Evolutionary conservation across 352 stramenopile genomes (phyloP).

Genomic region (Peronospora farinosa): DNA sequence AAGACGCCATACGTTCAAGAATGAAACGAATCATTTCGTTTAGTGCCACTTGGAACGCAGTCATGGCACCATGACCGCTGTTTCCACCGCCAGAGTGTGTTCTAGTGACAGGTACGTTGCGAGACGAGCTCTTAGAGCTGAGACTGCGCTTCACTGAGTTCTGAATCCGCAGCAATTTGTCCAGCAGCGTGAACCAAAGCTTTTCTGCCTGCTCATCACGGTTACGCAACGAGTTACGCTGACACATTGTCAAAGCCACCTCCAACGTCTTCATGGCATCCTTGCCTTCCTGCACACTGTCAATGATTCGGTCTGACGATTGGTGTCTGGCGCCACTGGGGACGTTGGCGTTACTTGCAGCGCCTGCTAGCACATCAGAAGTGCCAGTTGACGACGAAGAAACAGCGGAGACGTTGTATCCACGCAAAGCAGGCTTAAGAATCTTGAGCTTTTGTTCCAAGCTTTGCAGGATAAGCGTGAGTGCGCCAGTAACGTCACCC

Average conservation of each 20-base stretch:
- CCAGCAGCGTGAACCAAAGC: constrained; percentile 92
- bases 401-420: constrained; percentile 54
- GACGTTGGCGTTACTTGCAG: constrained; percentile 9
- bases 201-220: constrained; percentile 88
- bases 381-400: constrained; percentile 25
- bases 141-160: constrained; percentile 86
- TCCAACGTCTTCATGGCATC: constrained; percentile 87
- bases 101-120: constrained; percentile 36
- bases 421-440: constrained; percentile 78
- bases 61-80: constrained; percentile 61
- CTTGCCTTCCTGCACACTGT: constrained; percentile 65
- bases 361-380: constrained; percentile 33
- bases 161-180: constrained; percentile 90
- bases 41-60: constrained; percentile 83
- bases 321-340: constrained; percentile 35
- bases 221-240: constrained; percentile 87
- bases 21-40: constrained; percentile 91
- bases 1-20: constrained; percentile 91
- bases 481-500: constrained; percentile 88
- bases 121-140: constrained; percentile 60
- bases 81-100: constrained; percentile 42
- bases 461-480: constrained; percentile 90
- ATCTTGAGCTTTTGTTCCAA: constrained; percentile 90
- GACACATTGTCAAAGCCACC: constrained; percentile 89
- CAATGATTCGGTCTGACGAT: constrained; percentile 73